A percentile compares a stretch with the other conserved stretches of the same genome.
phyloP scores from a whole-genome alignment of 2,329 filamentous ascomycete genomes.

The Lachnellula suecica region DNA sequence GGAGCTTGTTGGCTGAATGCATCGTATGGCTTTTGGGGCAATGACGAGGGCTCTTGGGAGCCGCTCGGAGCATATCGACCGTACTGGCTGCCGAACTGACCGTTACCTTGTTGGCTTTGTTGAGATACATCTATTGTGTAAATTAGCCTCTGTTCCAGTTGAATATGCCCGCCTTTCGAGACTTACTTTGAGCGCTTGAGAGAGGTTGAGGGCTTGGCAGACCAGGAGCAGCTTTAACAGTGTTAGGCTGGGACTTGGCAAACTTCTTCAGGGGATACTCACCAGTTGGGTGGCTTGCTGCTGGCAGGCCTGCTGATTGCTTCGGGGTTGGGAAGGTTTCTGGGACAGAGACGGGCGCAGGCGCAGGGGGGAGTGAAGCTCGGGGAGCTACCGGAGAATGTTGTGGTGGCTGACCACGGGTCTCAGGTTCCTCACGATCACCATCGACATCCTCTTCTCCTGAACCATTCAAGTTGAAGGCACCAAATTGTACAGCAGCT shows the following conservation, averaged over 20 bases:
- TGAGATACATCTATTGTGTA: slow-evolving; percentile 19
- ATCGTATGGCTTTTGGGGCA: slow-evolving; percentile 80
- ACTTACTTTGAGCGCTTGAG: slow-evolving; percentile 38
- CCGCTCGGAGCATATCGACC: slow-evolving; percentile 66
- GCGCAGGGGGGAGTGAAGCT: slow-evolving; percentile 78
- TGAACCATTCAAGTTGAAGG: slow-evolving; percentile 82
- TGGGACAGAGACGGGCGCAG: slow-evolving; percentile 46
- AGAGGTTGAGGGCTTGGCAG: slow-evolving; percentile 36
- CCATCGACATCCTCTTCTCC: slow-evolving; percentile 85
- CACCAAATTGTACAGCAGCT: slow-evolving; percentile 92
- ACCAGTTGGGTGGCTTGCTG: slow-evolving; percentile 43
- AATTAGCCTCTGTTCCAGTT: not conserved
- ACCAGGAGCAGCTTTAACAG: slow-evolving; percentile 29
- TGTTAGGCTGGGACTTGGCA: slow-evolving; percentile 11
- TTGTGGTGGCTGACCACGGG: slow-evolving; percentile 86
- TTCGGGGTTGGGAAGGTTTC: slow-evolving; percentile 52
- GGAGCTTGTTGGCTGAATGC: slow-evolving; percentile 77
- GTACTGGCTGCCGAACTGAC: slow-evolving; percentile 61
- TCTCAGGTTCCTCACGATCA: slow-evolving; percentile 93
- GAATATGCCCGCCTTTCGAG: not conserved
- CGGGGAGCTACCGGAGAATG: slow-evolving; percentile 88
- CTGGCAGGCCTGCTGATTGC: slow-evolving; percentile 46
- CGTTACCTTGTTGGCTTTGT: slow-evolving; percentile 30
- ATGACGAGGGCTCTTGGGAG: slow-evolving; percentile 57
- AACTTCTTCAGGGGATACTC: slow-evolving; percentile 35